Evolutionary conservation across 1,284 basidiomycete genomes (phyloP), one percentile per base, ranked within the genome.

Genomic region (Amylostereum chailletii): DNA sequence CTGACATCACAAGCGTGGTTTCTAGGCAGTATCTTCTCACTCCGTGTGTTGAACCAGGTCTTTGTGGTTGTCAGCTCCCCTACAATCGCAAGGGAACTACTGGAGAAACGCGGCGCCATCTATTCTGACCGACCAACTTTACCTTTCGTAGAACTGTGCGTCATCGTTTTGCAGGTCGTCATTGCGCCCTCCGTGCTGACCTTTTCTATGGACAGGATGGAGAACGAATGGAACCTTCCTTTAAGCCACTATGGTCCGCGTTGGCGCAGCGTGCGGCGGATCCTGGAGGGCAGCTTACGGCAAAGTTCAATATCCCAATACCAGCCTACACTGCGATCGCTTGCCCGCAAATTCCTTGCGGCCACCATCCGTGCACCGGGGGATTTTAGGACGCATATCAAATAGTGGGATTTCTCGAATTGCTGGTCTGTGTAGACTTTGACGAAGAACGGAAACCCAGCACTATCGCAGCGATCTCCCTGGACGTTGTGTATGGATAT

Each of bases 81-180:
- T 7, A 42, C 49, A 30, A 44, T 54, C 29, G 56, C 56, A 2
- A 36, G 38, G 19, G 56, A 57, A 11, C 46, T 59, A n/a, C 47
- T 59, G 11, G 53, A 56, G 29, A 55, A 51, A 40, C 48, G 47
- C 6, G 50, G 49, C 8, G 34, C 49, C 27, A 54, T 56, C 33
- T 58, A 59, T 38, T 57, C 56, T n/a, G 56, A 55, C 32, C 42
- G 58, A n/a, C 53, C 49, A 8, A 10, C 36, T 8, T 37, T 37
- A 7, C 36, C 36, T 37, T 8, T 37, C 8, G 7, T 37, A 7
- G 36, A 37, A 7, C n/a, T 37, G 36, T 37, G n/a, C 36, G 36
- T 9, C 43, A 30, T 38, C 27, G 32, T 44, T 29, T 31, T 48
- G n/a, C 40, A 6, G 9, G 32, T 6, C 33, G 47, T 42, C 7